Evolutionary conservation across 2,329 filamentous ascomycete species (phyloP), one percentile per base, ranked within the genome.

Genomic region (Incumbomyces lentus): DNA sequence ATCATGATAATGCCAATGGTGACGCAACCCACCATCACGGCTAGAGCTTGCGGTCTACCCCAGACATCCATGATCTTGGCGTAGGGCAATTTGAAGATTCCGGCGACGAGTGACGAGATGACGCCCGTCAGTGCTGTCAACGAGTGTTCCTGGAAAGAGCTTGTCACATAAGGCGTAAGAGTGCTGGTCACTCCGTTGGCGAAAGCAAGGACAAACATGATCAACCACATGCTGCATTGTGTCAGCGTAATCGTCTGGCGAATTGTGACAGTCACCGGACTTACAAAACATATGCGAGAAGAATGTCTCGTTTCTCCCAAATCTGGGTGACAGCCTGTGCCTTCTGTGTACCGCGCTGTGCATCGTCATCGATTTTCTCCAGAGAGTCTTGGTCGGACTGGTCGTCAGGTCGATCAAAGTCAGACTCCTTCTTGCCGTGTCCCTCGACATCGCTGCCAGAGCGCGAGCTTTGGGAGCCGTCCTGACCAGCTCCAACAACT

Each of bases 11-110:
- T 62, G 8, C 73, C 52, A 0, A 68, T 44, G 0, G 68, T 65
- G 65, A 65, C 46, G 52, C 4, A 60, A 42, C 0, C 73, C 55
- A 54, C 70, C 70, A 32, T 74, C 22, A 2, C 66, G 11, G 19
- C 32, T 8, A 48, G 75, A 69, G n/a, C 73, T 76, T 52, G 78
- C 68, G 75, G 68, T n/a, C 79, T 74, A 18, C 76, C 79, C 69
- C 72, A 81, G 38, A 78, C 65, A 61, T 82, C 74, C 47, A 82
- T 64, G n/a, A 79, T 37, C 19, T 64, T 60, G 79, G 33, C 42
- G 13, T 37, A 45, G 4, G 42, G 33, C 12, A 40, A 26, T 26
- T 44, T 44, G 16, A 16, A 44, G 11, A 44, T 4, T 36, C 41
- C 41, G n/a, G 41, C 31, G 19, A 44, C 37, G 5, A 44, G 32